Percentiles rank a stretch among this genome's conserved stretches.
Evolutionary conservation across 306 rosid genomes (phyloP).

Genomic region (Inga oerstediana): DNA sequence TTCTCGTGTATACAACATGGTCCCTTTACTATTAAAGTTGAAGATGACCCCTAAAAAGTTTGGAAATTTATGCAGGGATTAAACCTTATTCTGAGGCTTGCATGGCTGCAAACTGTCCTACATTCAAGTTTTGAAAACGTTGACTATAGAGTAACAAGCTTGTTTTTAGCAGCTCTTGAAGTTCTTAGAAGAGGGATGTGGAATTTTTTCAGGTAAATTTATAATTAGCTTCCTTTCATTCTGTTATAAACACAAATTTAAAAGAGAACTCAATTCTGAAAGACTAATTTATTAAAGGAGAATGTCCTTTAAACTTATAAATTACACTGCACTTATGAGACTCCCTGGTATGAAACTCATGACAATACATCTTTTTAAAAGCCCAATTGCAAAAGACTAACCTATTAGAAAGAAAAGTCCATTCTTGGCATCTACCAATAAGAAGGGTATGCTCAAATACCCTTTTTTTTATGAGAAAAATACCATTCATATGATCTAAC

Average conservation of each 20-base stretch:
- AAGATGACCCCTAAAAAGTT: constrained; percentile 33
- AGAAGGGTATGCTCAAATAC: not conserved
- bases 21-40: constrained; percentile 18
- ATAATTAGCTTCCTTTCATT: not conserved
- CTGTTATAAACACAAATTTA: no score
- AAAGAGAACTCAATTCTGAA: no score
- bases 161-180: constrained; percentile 93
- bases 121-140: constrained; percentile 85
- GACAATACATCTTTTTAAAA: no score
- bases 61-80: constrained; percentile 74
- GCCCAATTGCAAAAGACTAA: no score
- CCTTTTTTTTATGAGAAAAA: not conserved
- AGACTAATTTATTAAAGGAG: no score
- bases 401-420: no score
- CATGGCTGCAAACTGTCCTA: constrained; percentile 97
- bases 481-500: constrained; percentile 9
- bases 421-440: not conserved
- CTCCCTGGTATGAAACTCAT: no score
- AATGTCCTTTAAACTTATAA: no score
- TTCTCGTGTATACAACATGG: constrained; percentile 1
- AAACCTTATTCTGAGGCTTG: constrained; percentile 86
- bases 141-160: constrained; percentile 78
- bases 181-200: constrained; percentile 94
- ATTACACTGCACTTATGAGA: no score
- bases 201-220: constrained; percentile 87